Evolutionary conservation across 1,139 yeast genomes (phyloP).

Genomic region (Petasospora rhodanensis): DNA sequence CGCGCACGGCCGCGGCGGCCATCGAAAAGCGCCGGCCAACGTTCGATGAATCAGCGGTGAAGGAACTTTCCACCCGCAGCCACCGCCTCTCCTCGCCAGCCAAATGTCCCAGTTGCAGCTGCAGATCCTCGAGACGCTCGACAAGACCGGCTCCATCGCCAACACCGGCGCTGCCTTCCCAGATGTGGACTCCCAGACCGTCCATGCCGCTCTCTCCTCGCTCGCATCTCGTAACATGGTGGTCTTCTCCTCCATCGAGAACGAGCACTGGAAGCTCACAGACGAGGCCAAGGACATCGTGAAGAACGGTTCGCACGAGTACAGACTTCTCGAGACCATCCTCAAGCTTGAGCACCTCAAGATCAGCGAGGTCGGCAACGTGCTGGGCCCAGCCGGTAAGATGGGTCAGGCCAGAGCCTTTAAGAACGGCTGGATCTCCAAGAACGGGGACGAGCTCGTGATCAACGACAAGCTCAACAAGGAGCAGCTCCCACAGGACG

Average conservation of each 20-base stretch:
- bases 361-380: conserved; percentile 71
- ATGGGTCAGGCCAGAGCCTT: conserved; percentile 98
- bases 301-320: conserved; percentile 83
- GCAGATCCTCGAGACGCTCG: conserved; percentile 56
- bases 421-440: conserved; percentile 93
- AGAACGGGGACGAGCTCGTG: conserved; percentile 77
- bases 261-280: conserved; percentile 72
- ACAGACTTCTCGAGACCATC: conserved; percentile 73
- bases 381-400: conserved; percentile 78
- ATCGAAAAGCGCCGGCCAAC: no score
- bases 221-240: conserved; percentile 83
- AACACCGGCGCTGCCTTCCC: conserved; percentile 63
- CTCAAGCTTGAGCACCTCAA: conserved; percentile 75
- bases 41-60: no score
- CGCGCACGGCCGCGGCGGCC: no score
- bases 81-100: not conserved
- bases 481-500: conserved; percentile 51
- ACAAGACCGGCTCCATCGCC: conserved; percentile 52
- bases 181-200: conserved; percentile 44
- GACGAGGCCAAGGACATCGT: conserved; percentile 80
- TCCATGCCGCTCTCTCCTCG: conserved; percentile 80
- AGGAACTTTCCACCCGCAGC: not conserved
- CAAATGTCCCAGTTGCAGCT: conserved; percentile 36
- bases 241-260: conserved; percentile 66
- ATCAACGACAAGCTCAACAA: conserved; percentile 41